These are phyloP conservation scores for Fusarium sp. DNA, from an alignment of 2,329 filamentous ascomycete genomes.

Conservation along the genomic window DNA sequence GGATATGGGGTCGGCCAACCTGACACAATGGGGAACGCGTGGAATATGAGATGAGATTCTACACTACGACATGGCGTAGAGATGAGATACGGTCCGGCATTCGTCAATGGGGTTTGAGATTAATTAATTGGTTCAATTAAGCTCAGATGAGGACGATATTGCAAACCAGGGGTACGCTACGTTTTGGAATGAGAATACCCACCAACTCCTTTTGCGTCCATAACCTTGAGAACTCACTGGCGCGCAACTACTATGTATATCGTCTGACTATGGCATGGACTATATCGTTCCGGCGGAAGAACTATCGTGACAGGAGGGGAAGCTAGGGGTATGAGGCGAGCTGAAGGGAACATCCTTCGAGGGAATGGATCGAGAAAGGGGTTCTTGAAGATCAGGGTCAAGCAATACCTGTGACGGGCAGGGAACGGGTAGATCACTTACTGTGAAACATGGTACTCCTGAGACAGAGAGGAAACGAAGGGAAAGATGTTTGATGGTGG, in stretches of 20 bases:
- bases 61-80: neutral
- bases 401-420: constrained; percentile 1
- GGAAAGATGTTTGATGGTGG: neutral
- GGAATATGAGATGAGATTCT: constrained; percentile 24
- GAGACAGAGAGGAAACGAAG: constrained; percentile 20
- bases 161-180: constrained; percentile 6
- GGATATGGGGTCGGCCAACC: neutral
- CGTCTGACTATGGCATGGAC: constrained; percentile 14
- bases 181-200: constrained; percentile 28
- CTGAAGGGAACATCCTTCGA: constrained; percentile 6
- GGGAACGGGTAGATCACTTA: constrained; percentile 21
- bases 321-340: constrained; percentile 13
- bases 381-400: constrained; percentile 18
- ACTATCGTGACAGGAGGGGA: constrained; percentile 5
- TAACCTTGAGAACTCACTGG: neutral
- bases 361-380: constrained; percentile 21
- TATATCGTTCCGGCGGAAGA: constrained; percentile 12
- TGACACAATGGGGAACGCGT: constrained; percentile 14
- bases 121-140: constrained; percentile 37
- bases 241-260: constrained; percentile 5
- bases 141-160: constrained; percentile 31
- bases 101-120: constrained; percentile 12
- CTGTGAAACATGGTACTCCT: constrained; percentile 25
- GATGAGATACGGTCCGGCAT: constrained; percentile 10
- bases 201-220: constrained; percentile 1